Percentiles rank a stretch among this genome's conserved stretches.
phyloP scores from a whole-genome alignment of 2,329 filamentous ascomycete species.

The Geosmithia flava region DNA sequence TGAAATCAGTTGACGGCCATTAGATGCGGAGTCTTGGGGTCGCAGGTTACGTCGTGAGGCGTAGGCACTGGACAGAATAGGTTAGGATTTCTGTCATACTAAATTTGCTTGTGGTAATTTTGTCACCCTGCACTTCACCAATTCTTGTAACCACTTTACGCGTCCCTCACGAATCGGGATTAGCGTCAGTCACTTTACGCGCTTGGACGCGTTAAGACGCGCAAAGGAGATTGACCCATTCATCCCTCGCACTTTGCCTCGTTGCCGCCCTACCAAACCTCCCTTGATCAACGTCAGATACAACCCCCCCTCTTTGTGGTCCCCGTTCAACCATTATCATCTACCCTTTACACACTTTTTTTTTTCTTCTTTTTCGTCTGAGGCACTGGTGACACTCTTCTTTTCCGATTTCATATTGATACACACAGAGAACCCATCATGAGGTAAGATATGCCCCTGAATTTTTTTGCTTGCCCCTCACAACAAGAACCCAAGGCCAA shows the following conservation, averaged over 20 bases:
- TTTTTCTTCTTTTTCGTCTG: not conserved
- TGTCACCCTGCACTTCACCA: not conserved
- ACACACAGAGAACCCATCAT: conserved; percentile 7
- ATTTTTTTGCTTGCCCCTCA: not conserved
- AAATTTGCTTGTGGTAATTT: no score
- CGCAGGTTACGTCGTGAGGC: no score
- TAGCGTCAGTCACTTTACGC: conserved; percentile 31
- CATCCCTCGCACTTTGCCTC: not conserved
- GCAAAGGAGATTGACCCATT: not conserved
- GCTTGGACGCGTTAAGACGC: conserved; percentile 9
- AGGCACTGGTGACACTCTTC: not conserved
- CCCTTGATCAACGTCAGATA: not conserved
- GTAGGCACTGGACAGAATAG: not conserved
- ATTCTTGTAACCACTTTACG: conserved; percentile 20
- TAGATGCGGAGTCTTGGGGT: not conserved
- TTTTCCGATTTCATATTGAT: not conserved
- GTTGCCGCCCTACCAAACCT: not conserved
- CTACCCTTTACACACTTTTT: not conserved
- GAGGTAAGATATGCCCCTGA: conserved; percentile 14
- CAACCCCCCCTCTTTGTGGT: not conserved
- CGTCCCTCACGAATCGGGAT: conserved; percentile 13
- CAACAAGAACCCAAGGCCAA: not conserved
- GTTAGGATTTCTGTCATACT: no score
- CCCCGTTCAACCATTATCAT: conserved; percentile 1
- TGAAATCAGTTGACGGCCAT: not conserved